Percentiles rank a stretch among this genome's conserved stretches.
Conservation (phyloP, 371 early-diverging fungal species). For the Mortierella sp. region DNA sequence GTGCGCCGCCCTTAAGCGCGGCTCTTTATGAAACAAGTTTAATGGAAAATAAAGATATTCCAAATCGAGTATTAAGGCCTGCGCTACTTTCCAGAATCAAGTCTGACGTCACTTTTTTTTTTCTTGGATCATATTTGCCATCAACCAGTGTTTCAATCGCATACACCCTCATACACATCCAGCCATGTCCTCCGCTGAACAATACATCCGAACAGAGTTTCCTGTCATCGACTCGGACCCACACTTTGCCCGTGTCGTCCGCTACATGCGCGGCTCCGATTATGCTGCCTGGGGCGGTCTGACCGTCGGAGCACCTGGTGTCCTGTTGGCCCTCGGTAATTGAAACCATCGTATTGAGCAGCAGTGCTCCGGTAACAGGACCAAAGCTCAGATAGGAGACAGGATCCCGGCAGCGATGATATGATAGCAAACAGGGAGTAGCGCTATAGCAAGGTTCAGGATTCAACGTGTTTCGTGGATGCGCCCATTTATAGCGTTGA, state of each 20-base stretch:
- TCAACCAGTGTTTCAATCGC: neutral
- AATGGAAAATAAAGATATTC: no score
- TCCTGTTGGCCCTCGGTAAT: slow-evolving; percentile 81
- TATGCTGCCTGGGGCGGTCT: slow-evolving; percentile 77
- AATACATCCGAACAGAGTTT: slow-evolving; percentile 64
- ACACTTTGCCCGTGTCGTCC: slow-evolving; percentile 85
- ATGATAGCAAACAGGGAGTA: no score
- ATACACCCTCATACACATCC: neutral
- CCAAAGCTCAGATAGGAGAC: no score
- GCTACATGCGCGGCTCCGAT: slow-evolving; percentile 91
- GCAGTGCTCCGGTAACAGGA: neutral
- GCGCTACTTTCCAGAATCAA: no score
- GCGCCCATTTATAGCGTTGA: no score
- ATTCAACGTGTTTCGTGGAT: no score
- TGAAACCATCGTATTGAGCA: neutral
- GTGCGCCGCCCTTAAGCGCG: no score
- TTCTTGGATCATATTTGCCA: neutral
- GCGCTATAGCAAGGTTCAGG: no score
- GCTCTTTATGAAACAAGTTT: no score
- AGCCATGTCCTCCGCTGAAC: slow-evolving; percentile 55
- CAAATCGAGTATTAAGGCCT: no score
- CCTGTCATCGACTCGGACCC: slow-evolving; percentile 82
- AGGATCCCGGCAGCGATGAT: no score
- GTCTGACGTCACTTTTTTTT: no score
- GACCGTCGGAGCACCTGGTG: slow-evolving; percentile 80